Percentiles rank a stretch among this genome's conserved stretches.
phyloP scores from a whole-genome alignment of 257 asterid species.

The Leptodermis oblonga region DNA sequence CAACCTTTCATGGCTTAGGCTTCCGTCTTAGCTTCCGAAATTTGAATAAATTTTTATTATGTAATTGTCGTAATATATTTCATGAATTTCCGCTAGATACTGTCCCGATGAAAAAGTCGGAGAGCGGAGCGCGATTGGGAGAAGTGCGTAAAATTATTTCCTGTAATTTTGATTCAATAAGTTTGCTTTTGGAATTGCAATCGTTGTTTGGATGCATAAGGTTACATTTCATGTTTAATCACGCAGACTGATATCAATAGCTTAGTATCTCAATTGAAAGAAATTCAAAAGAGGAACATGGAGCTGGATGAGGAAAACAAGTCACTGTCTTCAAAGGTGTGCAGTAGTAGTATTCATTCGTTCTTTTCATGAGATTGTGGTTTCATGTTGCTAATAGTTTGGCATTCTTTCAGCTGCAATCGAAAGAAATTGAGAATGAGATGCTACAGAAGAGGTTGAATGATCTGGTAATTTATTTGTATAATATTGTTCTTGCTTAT shows the following conservation, averaged over 20 bases:
- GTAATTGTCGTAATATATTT: not conserved
- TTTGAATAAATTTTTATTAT: not conserved
- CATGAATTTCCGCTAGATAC: constrained; percentile 35
- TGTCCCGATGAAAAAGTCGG: constrained; percentile 58
- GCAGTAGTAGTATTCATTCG: not conserved
- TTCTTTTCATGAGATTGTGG: constrained; percentile 1
- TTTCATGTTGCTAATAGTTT: constrained; percentile 13
- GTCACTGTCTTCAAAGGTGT: constrained; percentile 57
- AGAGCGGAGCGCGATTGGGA: constrained; percentile 67
- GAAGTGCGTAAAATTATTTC: constrained; percentile 44
- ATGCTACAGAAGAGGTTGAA: constrained; percentile 65
- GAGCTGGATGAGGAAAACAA: constrained; percentile 64
- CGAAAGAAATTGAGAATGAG: constrained; percentile 53
- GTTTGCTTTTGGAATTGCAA: not conserved
- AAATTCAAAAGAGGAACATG: constrained; percentile 58
- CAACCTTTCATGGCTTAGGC: not conserved
- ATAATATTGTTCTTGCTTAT: not conserved
- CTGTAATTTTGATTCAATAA: not conserved
- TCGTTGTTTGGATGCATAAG: not conserved
- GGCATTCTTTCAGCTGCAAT: constrained; percentile 53
- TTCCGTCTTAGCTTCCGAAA: not conserved
- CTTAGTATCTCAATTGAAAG: constrained; percentile 74
- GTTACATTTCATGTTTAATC: not conserved
- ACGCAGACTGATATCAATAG: constrained; percentile 82
- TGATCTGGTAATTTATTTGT: constrained; percentile 61